A percentile compares a stretch with the other conserved stretches of the same genome.
Conservation (phyloP, 2,329 filamentous ascomycete genomes). For the Ophiostoma novo-ulmi region DNA sequence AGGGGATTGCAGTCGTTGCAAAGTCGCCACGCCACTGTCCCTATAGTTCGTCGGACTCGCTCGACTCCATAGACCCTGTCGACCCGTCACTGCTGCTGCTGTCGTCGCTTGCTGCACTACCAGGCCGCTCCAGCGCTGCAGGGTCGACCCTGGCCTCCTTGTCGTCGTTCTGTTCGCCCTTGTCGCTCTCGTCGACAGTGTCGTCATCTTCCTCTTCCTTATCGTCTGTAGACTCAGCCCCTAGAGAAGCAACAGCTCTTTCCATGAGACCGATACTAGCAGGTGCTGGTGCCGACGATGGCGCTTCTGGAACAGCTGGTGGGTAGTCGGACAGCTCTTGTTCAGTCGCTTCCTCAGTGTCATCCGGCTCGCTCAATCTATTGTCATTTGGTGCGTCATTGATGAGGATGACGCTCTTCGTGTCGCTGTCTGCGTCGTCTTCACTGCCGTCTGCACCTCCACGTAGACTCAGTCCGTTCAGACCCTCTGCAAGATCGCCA, state of each 20-base stretch:
- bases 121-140: slow-evolving; percentile 2
- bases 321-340: background rate
- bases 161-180: too few relatives aligned
- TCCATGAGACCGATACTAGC: slow-evolving; percentile 2
- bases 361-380: background rate
- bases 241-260: background rate
- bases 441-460: background rate
- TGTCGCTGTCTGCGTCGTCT: background rate
- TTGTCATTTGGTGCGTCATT: too few relatives aligned
- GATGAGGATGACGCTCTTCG: background rate
- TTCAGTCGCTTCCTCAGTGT: background rate
- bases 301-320: slow-evolving; percentile 6
- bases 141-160: background rate
- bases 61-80: slow-evolving; percentile 1
- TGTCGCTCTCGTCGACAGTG: background rate
- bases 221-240: background rate
- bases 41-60: slow-evolving; percentile 10
- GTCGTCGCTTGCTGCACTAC: background rate
- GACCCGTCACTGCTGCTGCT: slow-evolving; percentile 7
- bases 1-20: background rate
- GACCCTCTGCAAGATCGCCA: background rate
- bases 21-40: slow-evolving; percentile 13
- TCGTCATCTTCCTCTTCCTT: background rate
- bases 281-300: background rate
- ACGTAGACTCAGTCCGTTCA: background rate